Conservation (phyloP, 257 asterid genomes). For the Solanum sejunctum region DNA sequence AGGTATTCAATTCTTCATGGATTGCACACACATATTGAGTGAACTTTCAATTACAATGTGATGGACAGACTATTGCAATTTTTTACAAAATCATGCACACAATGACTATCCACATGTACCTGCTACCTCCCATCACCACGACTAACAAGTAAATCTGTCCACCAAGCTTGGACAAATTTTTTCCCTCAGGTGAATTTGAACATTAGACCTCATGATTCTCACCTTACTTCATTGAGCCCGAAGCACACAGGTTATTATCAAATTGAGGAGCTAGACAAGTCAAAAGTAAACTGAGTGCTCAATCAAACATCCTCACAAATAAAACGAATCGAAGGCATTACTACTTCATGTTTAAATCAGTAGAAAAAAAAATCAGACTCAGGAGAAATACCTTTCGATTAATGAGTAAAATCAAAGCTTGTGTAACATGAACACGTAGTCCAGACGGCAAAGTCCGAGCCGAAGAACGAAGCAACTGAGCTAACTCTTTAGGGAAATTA, state of each 20-base stretch:
- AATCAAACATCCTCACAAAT: not conserved
- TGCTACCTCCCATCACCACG: not conserved
- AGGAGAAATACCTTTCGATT: constrained; percentile 42
- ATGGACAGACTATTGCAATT: not conserved
- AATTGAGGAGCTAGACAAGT: not conserved
- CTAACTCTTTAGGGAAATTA: constrained; percentile 49
- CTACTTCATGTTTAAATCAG: not conserved
- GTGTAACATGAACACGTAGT: constrained; percentile 51
- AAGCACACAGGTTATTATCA: not conserved
- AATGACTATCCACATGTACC: not conserved
- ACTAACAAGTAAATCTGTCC: not conserved
- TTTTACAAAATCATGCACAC: not conserved
- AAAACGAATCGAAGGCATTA: not conserved
- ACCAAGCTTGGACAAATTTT: not conserved
- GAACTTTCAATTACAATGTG: not conserved
- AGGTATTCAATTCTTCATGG: not conserved
- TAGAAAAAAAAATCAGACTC: not conserved
- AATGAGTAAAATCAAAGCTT: constrained; percentile 61
- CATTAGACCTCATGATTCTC: not conserved
- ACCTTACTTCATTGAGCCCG: not conserved
- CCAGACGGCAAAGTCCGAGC: constrained; percentile 56
- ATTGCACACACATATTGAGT: not conserved
- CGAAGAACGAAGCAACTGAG: constrained; percentile 47
- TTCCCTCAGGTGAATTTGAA: not conserved
- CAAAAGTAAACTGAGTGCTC: not conserved